phyloP scores from a whole-genome alignment of 768 basidiomycete species.

The Russula griseocarnosa region DNA sequence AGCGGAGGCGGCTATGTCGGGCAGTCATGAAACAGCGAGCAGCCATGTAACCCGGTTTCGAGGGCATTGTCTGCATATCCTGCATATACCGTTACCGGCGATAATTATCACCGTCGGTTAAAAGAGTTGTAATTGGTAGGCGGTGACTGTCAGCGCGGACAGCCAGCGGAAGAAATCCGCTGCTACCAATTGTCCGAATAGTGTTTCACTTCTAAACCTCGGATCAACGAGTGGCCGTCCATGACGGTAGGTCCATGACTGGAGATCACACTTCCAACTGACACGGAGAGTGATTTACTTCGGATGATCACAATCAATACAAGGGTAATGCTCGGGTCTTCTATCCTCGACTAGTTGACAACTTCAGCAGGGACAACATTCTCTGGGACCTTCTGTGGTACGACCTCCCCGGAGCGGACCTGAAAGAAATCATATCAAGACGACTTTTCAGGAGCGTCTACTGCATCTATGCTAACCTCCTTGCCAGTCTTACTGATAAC shows the following conservation, averaged over 20 bases:
- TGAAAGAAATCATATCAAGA: neutral
- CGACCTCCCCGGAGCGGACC: constrained; percentile 19
- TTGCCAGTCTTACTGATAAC: constrained; percentile 92
- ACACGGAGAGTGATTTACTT: constrained; percentile 3
- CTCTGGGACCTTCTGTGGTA: neutral
- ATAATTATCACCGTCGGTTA: neutral
- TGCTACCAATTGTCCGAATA: neutral
- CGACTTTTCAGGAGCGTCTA: neutral
- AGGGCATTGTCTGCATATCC: neutral
- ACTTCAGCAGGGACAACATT: neutral
- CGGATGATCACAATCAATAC: constrained; percentile 4
- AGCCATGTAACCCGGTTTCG: neutral
- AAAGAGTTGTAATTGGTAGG: neutral
- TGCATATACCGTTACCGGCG: neutral
- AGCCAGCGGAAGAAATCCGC: neutral
- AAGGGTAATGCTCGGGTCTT: neutral
- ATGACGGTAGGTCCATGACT: neutral
- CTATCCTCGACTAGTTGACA: constrained; percentile 14
- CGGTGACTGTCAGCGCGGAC: neutral
- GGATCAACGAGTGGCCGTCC: neutral
- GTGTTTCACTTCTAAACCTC: neutral
- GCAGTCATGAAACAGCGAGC: neutral
- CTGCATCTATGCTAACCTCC: constrained; percentile 48
- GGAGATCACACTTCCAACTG: neutral
- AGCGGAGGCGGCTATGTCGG: neutral